A percentile compares a stretch with the other conserved stretches of the same genome.
These are phyloP conservation scores for Phytophthora pluvialis DNA, from an alignment of 352 stramenopile species.

Conservation along the genomic window DNA sequence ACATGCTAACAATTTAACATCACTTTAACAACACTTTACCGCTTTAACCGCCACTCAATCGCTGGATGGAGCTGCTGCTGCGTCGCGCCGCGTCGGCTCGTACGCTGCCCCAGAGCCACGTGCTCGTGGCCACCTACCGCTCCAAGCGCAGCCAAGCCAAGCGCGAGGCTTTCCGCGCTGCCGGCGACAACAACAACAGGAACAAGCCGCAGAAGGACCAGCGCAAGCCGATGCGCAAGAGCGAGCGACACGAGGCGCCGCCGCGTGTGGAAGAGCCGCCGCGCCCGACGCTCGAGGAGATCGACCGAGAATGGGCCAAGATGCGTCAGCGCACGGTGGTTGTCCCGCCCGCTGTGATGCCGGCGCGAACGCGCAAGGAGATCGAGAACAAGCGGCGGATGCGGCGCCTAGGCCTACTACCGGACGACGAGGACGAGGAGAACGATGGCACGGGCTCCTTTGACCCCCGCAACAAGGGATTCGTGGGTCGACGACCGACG, in stretches of 20 bases:
- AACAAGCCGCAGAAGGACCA: slow-evolving; percentile 26
- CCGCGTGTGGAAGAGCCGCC: slow-evolving; percentile 18
- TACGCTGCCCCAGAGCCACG: slow-evolving; percentile 16
- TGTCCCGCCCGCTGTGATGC: slow-evolving; percentile 46
- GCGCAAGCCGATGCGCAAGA: slow-evolving; percentile 10
- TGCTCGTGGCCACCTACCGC: slow-evolving; percentile 56
- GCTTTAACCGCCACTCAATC: slow-evolving; percentile 40
- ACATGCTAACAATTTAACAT: too few species aligned
- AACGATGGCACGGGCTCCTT: slow-evolving; percentile 6
- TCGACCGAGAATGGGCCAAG: slow-evolving; percentile 53
- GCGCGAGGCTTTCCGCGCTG: slow-evolving; percentile 26
- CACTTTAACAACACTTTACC: too few species aligned
- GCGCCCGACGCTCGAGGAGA: slow-evolving; percentile 36
- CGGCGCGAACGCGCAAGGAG: slow-evolving; percentile 45
- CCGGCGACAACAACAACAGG: slow-evolving; percentile 1
- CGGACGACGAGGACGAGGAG: slow-evolving; percentile 52
- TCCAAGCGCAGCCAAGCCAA: slow-evolving; percentile 61
- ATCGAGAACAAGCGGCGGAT: slow-evolving; percentile 72
- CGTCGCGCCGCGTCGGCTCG: slow-evolving; percentile 25
- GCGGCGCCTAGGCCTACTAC: slow-evolving; percentile 56
- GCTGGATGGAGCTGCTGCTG: slow-evolving; percentile 50
- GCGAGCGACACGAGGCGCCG: slow-evolving; percentile 12
- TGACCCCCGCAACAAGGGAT: slow-evolving; percentile 35
- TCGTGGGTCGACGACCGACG: slow-evolving; percentile 23
- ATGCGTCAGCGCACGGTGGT: slow-evolving; percentile 48